Percentiles rank a stretch among this genome's conserved stretches.
Conservation (phyloP, 495 filamentous ascomycete genomes). For the Xylaria grammica region DNA sequence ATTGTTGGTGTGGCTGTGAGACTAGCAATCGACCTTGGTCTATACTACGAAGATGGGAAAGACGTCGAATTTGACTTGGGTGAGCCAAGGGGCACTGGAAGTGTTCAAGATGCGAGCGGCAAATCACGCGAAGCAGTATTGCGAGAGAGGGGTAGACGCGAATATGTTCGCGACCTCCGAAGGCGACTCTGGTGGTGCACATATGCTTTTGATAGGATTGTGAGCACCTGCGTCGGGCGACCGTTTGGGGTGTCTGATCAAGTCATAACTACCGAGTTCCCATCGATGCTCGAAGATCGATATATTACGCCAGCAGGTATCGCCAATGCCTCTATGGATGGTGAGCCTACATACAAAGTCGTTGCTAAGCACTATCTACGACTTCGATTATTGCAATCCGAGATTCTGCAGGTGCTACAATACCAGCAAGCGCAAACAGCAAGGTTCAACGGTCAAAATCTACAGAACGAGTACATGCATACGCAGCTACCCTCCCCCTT, state of each 20-base stretch:
- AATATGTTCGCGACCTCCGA: conserved; percentile 87
- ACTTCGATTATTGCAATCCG: conserved; percentile 88
- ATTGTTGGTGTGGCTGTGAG: conserved; percentile 93
- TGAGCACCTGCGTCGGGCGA: conserved; percentile 88
- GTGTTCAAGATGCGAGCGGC: conserved; percentile 24
- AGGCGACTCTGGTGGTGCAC: conserved; percentile 95
- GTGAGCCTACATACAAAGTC: conserved; percentile 79
- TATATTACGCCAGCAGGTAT: conserved; percentile 90
- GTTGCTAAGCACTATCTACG: conserved; percentile 92
- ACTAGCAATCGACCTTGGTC: conserved; percentile 85
- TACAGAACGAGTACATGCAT: conserved; percentile 73
- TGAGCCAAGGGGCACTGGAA: background rate
- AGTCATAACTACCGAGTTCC: conserved; percentile 92
- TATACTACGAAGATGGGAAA: conserved; percentile 90
- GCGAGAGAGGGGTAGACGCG: conserved; percentile 71
- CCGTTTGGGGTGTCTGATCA: conserved; percentile 94
- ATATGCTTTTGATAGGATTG: conserved; percentile 91
- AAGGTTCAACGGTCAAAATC: conserved; percentile 60
- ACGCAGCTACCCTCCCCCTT: conserved; percentile 83
- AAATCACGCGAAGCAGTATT: conserved; percentile 36
- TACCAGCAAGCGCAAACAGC: conserved; percentile 79
- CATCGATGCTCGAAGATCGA: conserved; percentile 81
- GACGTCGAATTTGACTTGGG: conserved; percentile 59
- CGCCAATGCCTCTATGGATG: conserved; percentile 53
- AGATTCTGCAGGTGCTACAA: conserved; percentile 92